These are phyloP conservation scores for Calonectria pauciramosa DNA, from an alignment of 2,329 filamentous ascomycete genomes.

Conservation along the genomic window DNA sequence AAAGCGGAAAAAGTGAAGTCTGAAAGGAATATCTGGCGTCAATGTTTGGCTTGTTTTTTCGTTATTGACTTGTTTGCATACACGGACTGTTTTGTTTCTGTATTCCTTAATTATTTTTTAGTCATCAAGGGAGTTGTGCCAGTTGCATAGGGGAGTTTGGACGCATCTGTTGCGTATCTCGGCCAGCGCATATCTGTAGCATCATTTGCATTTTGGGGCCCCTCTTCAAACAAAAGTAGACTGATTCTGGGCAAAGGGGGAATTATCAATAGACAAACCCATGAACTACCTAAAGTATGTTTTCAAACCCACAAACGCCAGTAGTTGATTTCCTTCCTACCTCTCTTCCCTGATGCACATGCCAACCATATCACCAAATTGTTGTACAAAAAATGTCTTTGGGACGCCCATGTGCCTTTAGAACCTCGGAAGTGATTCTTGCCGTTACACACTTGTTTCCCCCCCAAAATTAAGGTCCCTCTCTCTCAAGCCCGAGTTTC, in stretches of 20 bases:
- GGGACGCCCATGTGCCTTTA: slow-evolving; percentile 9
- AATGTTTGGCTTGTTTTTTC: slow-evolving; percentile 13
- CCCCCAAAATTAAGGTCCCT: not conserved
- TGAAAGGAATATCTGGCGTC: not conserved
- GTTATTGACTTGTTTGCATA: not conserved
- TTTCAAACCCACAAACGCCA: slow-evolving; percentile 31
- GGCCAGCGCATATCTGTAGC: slow-evolving; percentile 34
- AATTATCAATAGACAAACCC: slow-evolving; percentile 26
- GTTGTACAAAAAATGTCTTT: slow-evolving; percentile 27
- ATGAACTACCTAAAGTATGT: slow-evolving; percentile 21
- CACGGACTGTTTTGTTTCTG: slow-evolving; percentile 17
- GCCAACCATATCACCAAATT: slow-evolving; percentile 3
- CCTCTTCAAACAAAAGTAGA: slow-evolving; percentile 15
- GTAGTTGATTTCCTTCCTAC: slow-evolving; percentile 3
- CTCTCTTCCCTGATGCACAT: slow-evolving; percentile 16
- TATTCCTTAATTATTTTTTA: not conserved
- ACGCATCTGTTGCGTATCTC: slow-evolving; percentile 33
- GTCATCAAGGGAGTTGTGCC: slow-evolving; percentile 24
- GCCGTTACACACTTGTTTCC: not conserved
- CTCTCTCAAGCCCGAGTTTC: not conserved
- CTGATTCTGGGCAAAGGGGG: slow-evolving; percentile 1
- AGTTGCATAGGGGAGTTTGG: slow-evolving; percentile 22
- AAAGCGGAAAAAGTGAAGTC: not conserved
- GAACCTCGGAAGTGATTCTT: not conserved
- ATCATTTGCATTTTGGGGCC: slow-evolving; percentile 4